Base-by-base conservation (phyloP, 345 rosid species). In the Citrus trifoliata region DNA sequence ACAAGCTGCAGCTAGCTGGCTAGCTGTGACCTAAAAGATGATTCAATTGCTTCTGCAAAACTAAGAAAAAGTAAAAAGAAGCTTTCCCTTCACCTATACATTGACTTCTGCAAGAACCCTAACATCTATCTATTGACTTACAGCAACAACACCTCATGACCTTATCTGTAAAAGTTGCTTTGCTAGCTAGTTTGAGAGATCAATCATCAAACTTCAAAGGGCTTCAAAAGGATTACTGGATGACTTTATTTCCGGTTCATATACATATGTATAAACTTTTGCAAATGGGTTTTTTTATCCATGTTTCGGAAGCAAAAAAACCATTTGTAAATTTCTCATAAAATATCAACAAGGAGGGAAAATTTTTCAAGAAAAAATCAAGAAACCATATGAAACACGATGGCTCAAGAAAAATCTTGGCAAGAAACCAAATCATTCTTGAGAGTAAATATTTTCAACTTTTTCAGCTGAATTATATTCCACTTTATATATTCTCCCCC, bases 121-220 rank as follows among this genome's bases (percentile, higher is more conserved):
- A 46, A 46, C 4, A 58, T 48, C 73, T 77, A 18, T 53, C 19
- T 5, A 53, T 18, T 58, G 56, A 63, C 37, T 72, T 53, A 77
- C 21, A 82, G 76, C 85, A 84, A 82, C 82, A 78, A 70, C 14
- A 32, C 77, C 82, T 67, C 83, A 77, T 80, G 67, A 78, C 37
- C 56, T 27, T 27, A 80, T 58, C 72, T 19, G 64, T n/a, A 7
- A 12, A 71, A 6, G 58, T 6, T 42, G 14, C 67, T 69, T 76
- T 18, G 28, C 42, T 69, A 69, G 30, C 24, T 62, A 10, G 42
- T 75, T 55, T n/a, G 62, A 67, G 51, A 25, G 68, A 75, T 82
- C 82, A 35, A 33, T 42, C 42, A 74, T 60, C 58, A 53, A 53
- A 18, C 51, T 12, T 25, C 19, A 19, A 40, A 42, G 35, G 13